Evolutionary conservation across 306 rosid species (phyloP), one percentile per base, ranked within the genome.

Genomic region (Senna tora): DNA sequence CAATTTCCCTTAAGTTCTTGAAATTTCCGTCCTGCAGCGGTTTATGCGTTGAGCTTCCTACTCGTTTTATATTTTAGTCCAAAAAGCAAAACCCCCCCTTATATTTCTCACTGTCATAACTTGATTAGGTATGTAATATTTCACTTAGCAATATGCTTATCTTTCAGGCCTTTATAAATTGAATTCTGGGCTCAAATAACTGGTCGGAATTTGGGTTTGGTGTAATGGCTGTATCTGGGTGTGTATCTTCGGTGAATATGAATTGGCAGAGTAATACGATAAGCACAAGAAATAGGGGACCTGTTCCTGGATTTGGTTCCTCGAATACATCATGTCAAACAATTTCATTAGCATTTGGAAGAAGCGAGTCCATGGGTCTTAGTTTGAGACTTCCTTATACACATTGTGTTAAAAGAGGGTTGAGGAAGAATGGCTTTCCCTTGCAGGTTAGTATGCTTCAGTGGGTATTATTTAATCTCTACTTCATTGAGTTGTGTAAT

Each of bases 201-300:
- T 22, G 19, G 63, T 54, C 61, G 46, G 67, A 55, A 32, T 41
- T 69, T 67, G 68, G 58, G 71, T 61, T 67, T 8, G 80, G 55
- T 36, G 50, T 72, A 75, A 92, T 93, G 98, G 79, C 88, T 19
- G 74, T 63, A 21, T 88, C 79, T 76, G 86, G 89, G 6, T 89
- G 81, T 64, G 80, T 87, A 39, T 87, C 93, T 38, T 80, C 88
- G 16, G 77, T 83, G 32, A 85, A 84, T 80, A 70, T 85, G 75
- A 84, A 81, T 81, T 82, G 65, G 62, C 78, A 76, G 46, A 55
- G 59, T 25, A 67, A 50, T 28, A 7, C 61, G 30, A 20, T 69
- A 21, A 83, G 74, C 16, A 0, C 72, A 22, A 84, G 62, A 71
- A 76, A 16, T 61, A 14, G 38, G 17, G 68, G 68, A 75, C 52